Conservation (phyloP, 768 basidiomycete species). For the Paxillus ammoniavirescens region DNA sequence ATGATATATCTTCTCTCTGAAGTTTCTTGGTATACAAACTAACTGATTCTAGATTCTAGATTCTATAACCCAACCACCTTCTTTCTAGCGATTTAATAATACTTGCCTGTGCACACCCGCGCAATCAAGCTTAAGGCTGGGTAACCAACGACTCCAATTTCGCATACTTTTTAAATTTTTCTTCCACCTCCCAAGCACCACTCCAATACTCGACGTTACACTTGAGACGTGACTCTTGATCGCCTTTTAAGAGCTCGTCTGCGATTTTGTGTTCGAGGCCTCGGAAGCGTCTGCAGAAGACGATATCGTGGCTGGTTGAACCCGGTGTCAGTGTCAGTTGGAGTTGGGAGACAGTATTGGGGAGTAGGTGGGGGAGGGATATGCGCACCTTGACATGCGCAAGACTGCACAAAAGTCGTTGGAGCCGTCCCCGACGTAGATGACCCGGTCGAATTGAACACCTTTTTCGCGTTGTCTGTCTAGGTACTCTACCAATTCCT, state of each 20-base stretch:
- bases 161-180: constrained; percentile 49
- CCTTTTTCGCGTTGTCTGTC: constrained; percentile 41
- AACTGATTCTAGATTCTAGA: background rate
- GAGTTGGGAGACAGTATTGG: background rate
- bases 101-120: background rate
- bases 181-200: constrained; percentile 96
- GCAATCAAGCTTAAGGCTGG: background rate
- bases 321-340: too few species aligned
- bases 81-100: background rate
- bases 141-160: background rate
- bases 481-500: constrained; percentile 88
- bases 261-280: constrained; percentile 79
- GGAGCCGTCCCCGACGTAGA: constrained; percentile 91
- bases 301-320: constrained; percentile 68
- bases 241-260: constrained; percentile 50
- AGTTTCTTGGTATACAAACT: background rate
- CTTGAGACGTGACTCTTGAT: constrained; percentile 53
- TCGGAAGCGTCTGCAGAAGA: constrained; percentile 74
- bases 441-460: constrained; percentile 67
- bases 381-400: constrained; percentile 64
- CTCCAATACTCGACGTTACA: constrained; percentile 82
- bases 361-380: too few species aligned
- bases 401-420: constrained; percentile 96
- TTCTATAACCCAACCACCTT: background rate
- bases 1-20: too few species aligned